phyloP scores from a whole-genome alignment of 768 basidiomycete species.

The Mycena latifolia region DNA sequence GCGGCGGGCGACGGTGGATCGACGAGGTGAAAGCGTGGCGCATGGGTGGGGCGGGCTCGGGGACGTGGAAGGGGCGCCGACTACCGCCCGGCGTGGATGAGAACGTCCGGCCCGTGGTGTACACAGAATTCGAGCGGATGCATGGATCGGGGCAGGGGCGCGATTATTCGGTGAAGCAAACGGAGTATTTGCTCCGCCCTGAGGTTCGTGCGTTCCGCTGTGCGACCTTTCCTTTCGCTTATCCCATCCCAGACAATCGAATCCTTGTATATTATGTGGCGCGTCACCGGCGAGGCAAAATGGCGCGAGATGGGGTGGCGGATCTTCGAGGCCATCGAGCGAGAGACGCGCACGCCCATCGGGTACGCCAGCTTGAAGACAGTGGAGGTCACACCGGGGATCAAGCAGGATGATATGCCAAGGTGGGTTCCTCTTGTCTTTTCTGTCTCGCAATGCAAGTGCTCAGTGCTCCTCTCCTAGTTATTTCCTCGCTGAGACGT shows the following conservation, averaged over 20 bases:
- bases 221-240: background rate
- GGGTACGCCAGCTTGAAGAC: conserved; percentile 73
- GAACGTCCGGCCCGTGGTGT: conserved; percentile 54
- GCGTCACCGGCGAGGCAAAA: conserved; percentile 70
- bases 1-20: conserved; percentile 56
- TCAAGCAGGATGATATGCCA: conserved; percentile 73
- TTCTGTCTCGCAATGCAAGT: background rate
- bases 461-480: conserved; percentile 39
- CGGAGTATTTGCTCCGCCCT: conserved; percentile 72
- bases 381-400: conserved; percentile 58
- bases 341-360: conserved; percentile 63
- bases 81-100: conserved; percentile 65
- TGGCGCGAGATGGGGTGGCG: conserved; percentile 83
- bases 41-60: conserved; percentile 1
- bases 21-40: conserved; percentile 61
- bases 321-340: conserved; percentile 77
- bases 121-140: conserved; percentile 43
- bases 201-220: conserved; percentile 62
- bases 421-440: conserved; percentile 60
- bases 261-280: conserved; percentile 79
- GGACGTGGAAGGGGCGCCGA: conserved; percentile 56
- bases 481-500: conserved; percentile 64
- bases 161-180: conserved; percentile 66
- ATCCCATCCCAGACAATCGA: conserved; percentile 69
- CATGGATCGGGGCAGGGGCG: conserved; percentile 46